These are phyloP conservation scores for Protea cynaroides DNA, from an alignment of 164 flowering plant species.

Conservation along the genomic window DNA sequence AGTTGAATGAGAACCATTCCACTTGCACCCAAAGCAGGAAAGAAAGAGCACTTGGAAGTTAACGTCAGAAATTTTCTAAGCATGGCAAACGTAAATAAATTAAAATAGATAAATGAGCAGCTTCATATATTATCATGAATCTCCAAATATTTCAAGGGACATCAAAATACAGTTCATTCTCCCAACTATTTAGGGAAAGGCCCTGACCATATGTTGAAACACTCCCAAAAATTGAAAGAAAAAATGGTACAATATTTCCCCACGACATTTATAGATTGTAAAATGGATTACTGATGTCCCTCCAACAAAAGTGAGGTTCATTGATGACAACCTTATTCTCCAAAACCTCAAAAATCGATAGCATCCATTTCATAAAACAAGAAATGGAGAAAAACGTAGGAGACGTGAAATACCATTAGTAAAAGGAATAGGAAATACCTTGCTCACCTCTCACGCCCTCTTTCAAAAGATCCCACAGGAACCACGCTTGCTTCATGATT, in stretches of 20 bases:
- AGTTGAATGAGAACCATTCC: too few species aligned
- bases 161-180: background rate
- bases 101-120: background rate
- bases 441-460: slow-evolving; percentile 36
- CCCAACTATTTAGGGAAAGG: background rate
- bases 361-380: background rate
- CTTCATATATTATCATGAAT: background rate
- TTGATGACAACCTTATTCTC: background rate
- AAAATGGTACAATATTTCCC: background rate
- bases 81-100: too few species aligned
- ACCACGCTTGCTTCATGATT: slow-evolving; percentile 43
- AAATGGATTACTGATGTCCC: background rate
- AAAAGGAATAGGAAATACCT: slow-evolving; percentile 13
- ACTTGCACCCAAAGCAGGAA: too few species aligned
- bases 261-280: background rate
- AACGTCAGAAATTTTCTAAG: too few species aligned
- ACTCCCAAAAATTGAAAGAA: background rate
- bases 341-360: background rate
- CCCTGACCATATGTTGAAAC: background rate
- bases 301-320: slow-evolving; percentile 1
- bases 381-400: background rate
- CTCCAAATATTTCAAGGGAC: background rate
- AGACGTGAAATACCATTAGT: background rate
- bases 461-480: slow-evolving; percentile 46
- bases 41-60: too few species aligned